Conservation (phyloP, 2,329 filamentous ascomycete genomes). For the Trichoderma hamatum region DNA sequence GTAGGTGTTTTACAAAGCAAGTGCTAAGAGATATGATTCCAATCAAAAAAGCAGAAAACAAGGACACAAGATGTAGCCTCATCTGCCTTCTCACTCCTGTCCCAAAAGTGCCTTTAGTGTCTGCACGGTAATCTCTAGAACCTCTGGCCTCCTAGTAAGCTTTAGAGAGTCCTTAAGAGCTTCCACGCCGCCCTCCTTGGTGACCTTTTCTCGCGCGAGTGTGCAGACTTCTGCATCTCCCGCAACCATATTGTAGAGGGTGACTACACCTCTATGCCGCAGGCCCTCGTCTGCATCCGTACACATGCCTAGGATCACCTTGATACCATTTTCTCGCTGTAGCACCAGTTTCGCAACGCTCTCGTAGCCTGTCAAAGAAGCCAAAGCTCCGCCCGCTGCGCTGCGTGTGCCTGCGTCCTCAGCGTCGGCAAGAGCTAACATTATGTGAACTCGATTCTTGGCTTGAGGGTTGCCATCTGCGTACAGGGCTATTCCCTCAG, state of each 20-base stretch:
- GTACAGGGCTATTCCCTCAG: constrained; percentile 69
- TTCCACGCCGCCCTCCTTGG: constrained; percentile 65
- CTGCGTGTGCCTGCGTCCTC: constrained; percentile 78
- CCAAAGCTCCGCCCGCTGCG: constrained; percentile 86
- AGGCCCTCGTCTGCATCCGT: constrained; percentile 71
- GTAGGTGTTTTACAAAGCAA: background rate
- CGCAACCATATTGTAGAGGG: constrained; percentile 71
- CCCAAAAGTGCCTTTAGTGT: constrained; percentile 70
- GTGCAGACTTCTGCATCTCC: constrained; percentile 67
- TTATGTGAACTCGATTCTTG: constrained; percentile 74
- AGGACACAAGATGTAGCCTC: background rate
- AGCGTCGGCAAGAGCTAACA: constrained; percentile 85
- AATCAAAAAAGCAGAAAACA: background rate
- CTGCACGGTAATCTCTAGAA: constrained; percentile 72
- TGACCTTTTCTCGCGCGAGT: constrained; percentile 62
- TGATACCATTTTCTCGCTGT: constrained; percentile 69
- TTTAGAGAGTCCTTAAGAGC: constrained; percentile 70
- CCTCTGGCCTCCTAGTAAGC: constrained; percentile 67
- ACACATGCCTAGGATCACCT: constrained; percentile 80
- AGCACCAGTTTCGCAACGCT: constrained; percentile 72
- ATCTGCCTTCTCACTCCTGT: constrained; percentile 32
- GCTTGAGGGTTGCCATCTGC: constrained; percentile 69
- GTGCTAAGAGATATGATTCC: background rate
- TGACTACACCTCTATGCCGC: constrained; percentile 73
- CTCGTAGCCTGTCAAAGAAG: constrained; percentile 79